Evolutionary conservation across 2,329 filamentous ascomycete genomes (phyloP).

Genomic region (Trichoderma pleuroti): DNA sequence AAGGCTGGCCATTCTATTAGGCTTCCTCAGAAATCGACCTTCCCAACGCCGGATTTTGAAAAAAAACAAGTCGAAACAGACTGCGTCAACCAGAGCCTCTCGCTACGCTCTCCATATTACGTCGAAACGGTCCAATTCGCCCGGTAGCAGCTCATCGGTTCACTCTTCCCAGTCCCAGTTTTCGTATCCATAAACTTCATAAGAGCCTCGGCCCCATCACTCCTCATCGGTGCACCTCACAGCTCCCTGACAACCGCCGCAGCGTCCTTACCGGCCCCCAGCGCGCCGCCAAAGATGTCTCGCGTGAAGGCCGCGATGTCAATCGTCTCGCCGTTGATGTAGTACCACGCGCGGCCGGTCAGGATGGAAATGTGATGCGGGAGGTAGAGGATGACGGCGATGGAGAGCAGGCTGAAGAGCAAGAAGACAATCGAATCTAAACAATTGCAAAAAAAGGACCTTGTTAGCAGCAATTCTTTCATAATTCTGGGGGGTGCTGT

Average conservation of each 20-base stretch:
- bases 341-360: slow-evolving; percentile 85
- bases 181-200: slow-evolving; percentile 7
- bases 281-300: slow-evolving; percentile 29
- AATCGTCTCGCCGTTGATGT: slow-evolving; percentile 78
- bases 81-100: not conserved
- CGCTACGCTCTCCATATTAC: not conserved
- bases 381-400: slow-evolving; percentile 87
- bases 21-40: not conserved
- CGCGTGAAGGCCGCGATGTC: slow-evolving; percentile 40
- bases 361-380: slow-evolving; percentile 85
- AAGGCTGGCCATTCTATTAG: not conserved
- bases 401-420: slow-evolving; percentile 78
- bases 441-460: not conserved
- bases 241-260: slow-evolving; percentile 32
- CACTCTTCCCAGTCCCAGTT: not conserved
- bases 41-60: slow-evolving; percentile 3
- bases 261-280: slow-evolving; percentile 23
- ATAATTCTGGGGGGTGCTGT: too few species aligned
- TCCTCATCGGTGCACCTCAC: slow-evolving; percentile 21
- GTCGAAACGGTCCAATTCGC: not conserved
- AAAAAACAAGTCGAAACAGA: not conserved
- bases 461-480: not conserved
- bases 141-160: not conserved
- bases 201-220: not conserved
- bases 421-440: slow-evolving; percentile 92